Evolutionary conservation across 2,329 filamentous ascomycete genomes (phyloP), one percentile per base, ranked within the genome.

Genomic region (Fusarium sulawesiense): DNA sequence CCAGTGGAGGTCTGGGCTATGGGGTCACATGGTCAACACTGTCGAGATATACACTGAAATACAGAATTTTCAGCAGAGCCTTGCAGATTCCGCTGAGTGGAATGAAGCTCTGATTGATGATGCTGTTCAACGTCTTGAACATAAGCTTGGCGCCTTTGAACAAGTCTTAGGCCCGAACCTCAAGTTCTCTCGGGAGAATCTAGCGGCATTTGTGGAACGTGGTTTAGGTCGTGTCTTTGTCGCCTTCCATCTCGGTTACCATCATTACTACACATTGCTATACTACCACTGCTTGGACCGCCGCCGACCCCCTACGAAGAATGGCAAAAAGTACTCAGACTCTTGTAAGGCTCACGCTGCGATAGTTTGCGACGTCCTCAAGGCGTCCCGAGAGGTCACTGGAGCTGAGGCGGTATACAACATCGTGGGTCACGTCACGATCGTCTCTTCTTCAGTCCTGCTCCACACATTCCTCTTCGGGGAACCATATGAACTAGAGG

Each of bases 241-340:
- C 3, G 78, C 78, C 21, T 76, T 80, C 44, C 78, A 80, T 66
- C 62, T 80, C 3, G 78, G 78, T 16, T 78, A 76, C 37, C 76
- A 80, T 20, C 77, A 80, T 45, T 80, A 80, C 53, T 73, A 66
- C 9, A 80, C 76, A 10, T 63, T 80, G 0, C 62, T 80, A 0
- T 80, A 76, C 30, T 80, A 79, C 59, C 76, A 76, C 23, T 79
- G 79, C 41, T 71, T 80, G 5, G 78, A 80, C 37, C 74, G 75
- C 16, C 71, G 76, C 2, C 72, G 77, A 13, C 74, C 75, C 2
- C 56, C 67, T 0, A 78, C 75, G 1, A 60, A 44, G 12, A 79
- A 78, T 41, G 73, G 74, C 8, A 74, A 65, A 12, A 73, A 68
- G n/a, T 80, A 78, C 16, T 76, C 77, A 4, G 59, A 73, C 10